These are phyloP conservation scores for Penicillium psychrofluorescens DNA, from an alignment of 495 filamentous ascomycete species.

Conservation along the genomic window DNA sequence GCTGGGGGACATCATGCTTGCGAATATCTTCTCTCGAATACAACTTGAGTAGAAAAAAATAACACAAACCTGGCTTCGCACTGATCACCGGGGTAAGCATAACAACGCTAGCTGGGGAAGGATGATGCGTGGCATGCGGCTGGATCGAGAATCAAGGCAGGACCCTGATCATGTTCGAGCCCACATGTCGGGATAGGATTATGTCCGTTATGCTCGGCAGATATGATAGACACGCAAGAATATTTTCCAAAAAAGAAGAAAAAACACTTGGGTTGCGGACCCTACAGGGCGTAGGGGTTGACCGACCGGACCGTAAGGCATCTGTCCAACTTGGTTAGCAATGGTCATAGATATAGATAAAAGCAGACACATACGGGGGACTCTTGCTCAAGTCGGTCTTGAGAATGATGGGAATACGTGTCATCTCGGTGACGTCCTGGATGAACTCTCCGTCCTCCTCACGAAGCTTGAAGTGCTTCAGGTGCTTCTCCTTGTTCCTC, in stretches of 20 bases:
- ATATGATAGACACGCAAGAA: conserved; percentile 23
- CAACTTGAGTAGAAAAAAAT: no score
- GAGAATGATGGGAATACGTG: conserved; percentile 86
- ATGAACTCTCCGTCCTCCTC: conserved; percentile 95
- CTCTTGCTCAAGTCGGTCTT: conserved; percentile 99
- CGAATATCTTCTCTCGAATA: no score
- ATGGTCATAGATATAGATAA: neutral
- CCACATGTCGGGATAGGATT: conserved; percentile 15
- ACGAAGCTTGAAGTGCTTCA: conserved; percentile 79
- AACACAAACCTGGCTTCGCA: no score
- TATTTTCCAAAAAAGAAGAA: conserved; percentile 19
- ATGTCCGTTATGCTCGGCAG: conserved; percentile 18
- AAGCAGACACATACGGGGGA: conserved; percentile 71
- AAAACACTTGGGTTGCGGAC: conserved; percentile 1
- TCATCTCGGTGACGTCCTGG: conserved; percentile 97
- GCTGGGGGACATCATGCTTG: no score
- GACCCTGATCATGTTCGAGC: conserved; percentile 18
- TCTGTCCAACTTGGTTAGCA: conserved; percentile 45
- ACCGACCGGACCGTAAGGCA: conserved; percentile 96
- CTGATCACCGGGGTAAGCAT: neutral
- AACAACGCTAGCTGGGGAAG: conserved; percentile 2
- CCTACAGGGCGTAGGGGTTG: conserved; percentile 87
- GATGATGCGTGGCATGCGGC: neutral
- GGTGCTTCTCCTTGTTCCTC: conserved; percentile 92
- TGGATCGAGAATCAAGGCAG: neutral